Percentiles rank a stretch among this genome's conserved stretches.
Conservation (phyloP, 768 basidiomycete genomes). For the Podaxis mareebaensis region DNA sequence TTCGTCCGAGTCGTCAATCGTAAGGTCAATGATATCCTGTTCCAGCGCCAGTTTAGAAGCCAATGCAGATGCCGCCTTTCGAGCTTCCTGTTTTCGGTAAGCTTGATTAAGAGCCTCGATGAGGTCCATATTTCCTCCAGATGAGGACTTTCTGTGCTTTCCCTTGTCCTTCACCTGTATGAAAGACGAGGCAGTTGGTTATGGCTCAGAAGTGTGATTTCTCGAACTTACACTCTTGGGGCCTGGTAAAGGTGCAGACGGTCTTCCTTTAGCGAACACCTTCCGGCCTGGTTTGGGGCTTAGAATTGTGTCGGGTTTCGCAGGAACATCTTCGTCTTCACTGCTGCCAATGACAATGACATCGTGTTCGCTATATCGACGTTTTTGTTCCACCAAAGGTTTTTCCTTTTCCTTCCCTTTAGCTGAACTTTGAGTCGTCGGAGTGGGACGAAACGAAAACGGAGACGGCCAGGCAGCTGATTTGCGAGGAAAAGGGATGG, state of each 20-base stretch:
- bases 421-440: not conserved
- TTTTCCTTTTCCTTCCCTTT: not conserved
- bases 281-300: not conserved
- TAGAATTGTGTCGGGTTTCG: not conserved
- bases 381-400: not conserved
- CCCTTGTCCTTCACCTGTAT: not conserved
- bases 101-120: not conserved
- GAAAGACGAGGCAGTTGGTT: not conserved
- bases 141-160: not conserved
- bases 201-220: not conserved
- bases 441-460: not conserved
- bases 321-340: not conserved
- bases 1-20: conserved; percentile 10
- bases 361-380: not conserved
- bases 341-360: conserved; percentile 12
- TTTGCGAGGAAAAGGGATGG: not conserved
- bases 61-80: not conserved
- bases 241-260: not conserved
- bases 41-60: not conserved
- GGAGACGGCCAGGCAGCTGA: not conserved
- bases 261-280: not conserved
- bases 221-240: not conserved
- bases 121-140: not conserved
- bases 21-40: conserved; percentile 13
- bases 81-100: not conserved